Evolutionary conservation across 352 stramenopile genomes (phyloP), one percentile per base, ranked within the genome.

Genomic region (Phytopythium mirpurense): DNA sequence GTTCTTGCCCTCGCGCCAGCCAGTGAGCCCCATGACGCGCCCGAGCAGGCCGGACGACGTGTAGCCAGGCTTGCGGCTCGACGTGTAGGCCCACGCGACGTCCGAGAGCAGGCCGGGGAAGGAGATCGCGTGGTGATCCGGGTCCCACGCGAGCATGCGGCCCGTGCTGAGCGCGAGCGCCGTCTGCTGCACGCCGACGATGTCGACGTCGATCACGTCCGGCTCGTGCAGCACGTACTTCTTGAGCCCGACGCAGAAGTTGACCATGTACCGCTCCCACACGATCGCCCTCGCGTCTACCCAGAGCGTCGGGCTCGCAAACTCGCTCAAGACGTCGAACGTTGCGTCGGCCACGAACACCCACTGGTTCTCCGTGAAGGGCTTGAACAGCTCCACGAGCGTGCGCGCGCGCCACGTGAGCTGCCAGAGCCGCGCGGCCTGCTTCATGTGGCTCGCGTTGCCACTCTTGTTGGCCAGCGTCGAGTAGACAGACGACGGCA

Each of bases 1-100:
- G 32, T 90, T 87, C 54, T 87, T 70, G 29, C 86, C 86, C 65
- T 96, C 86, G 15, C 74, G 71, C 86, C 86, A 96, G 1, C 86
- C 86, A 2, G 86, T 96, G 45, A 95, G 60, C 0, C 86, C 86
- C 82, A 96, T 93, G 43, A 96, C 70, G 2, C 86, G 80, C 0
- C 86, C 86, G 0, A 94, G 68, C 5, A 96, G 29, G 5, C 86
- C 86, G 0, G 82, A 88, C 41, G 86, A 86, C 11, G 86, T 96
- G 59, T 94, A 96, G 9, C 86, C 86, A 12, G 86, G 86, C 45
- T 91, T 90, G 50, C 86, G 78, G 44, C 86, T 94, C 11, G 83
- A 93, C 26, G 86, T 96, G 53, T 93, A 96, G 9, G 86, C 83
- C 86, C 86, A 96, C 38, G 86, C 89, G 15, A 96, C 74, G 51